Evolutionary conservation across 2,329 filamentous ascomycete species (phyloP), one percentile per base, ranked within the genome.

Genomic region (Thelonectria rubi): DNA sequence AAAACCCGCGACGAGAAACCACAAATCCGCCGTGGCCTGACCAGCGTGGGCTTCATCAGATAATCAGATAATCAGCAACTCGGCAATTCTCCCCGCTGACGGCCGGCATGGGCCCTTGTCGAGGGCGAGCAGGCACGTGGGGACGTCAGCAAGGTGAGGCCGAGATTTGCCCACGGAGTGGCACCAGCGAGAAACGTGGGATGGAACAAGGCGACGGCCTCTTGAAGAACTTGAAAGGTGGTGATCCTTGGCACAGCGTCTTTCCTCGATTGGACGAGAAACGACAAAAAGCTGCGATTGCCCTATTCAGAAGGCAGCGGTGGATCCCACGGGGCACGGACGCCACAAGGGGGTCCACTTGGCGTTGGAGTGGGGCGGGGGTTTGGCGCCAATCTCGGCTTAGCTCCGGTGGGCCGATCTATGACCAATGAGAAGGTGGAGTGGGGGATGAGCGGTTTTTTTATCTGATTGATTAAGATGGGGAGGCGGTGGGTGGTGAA

Each of bases 381-480:
- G 37, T 5, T 7, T 37, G 45, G 57, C 39, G 39, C 18, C 46
- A 51, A 46, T 51, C 51, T 37, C 30, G 52, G 52, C 10, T 15
- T 32, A 48, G 45, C 46, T n/a, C 2, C 20, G 40, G 39, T 51
- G 51, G 58, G 40, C 34, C 43, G 52, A 56, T 56, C 30, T 55
- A 20, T 30, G 45, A 47, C 60, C 60, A 63, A 63, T 63, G 12
- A 18, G 9, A 37, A 15, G 24, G 18, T 5, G 8, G 24, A 20
- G 15, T 53, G 46, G 39, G 12, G 34, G 34, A 12, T 21, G 40
- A 49, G 61, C 47, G 57, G 40, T 21, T 48, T 60, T n/a, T 45
- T 63, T 63, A 63, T 63, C 61, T 60, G 61, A 63, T 63, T 47
- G 20, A 24, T 24, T 37, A 15, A 2, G 18, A 17, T 12, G 6